phyloP scores from a whole-genome alignment of 371 early-diverging fungal species.

The Rhizopus sp. region DNA sequence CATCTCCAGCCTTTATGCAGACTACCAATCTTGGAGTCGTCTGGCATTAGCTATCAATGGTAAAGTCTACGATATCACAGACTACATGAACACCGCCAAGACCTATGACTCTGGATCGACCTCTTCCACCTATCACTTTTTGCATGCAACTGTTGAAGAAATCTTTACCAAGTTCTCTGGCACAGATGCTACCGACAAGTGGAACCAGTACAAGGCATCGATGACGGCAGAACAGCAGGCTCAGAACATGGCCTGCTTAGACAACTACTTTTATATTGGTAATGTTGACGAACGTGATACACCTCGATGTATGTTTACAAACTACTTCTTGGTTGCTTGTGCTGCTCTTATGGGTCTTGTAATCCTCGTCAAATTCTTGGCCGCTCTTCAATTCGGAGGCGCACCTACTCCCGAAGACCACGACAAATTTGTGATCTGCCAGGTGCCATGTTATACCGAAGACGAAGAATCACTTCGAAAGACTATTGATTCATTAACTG shows the following conservation, averaged over 20 bases:
- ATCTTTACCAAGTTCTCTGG: conserved; percentile 74
- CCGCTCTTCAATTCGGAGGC: conserved; percentile 85
- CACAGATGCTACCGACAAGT: conserved; percentile 64
- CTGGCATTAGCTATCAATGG: conserved; percentile 71
- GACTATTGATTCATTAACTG: conserved; percentile 96
- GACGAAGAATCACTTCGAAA: conserved; percentile 89
- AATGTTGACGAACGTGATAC: conserved; percentile 84
- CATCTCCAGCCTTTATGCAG: conserved; percentile 43
- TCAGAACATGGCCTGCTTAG: conserved; percentile 69
- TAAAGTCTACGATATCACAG: conserved; percentile 76
- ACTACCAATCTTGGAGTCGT: conserved; percentile 50
- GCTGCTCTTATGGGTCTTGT: conserved; percentile 81
- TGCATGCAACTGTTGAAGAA: conserved; percentile 56
- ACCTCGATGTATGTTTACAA: conserved; percentile 83
- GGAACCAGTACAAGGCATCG: conserved; percentile 46
- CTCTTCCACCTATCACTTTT: conserved; percentile 47
- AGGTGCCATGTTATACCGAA: conserved; percentile 98
- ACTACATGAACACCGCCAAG: conserved; percentile 61
- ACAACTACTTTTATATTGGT: conserved; percentile 87
- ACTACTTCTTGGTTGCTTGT: conserved; percentile 82
- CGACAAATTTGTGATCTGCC: conserved; percentile 85
- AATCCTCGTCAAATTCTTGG: conserved; percentile 91
- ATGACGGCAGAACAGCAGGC: conserved; percentile 40
- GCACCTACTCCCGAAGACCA: conserved; percentile 79
- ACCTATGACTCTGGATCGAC: conserved; percentile 42